Base-by-base conservation (phyloP, 2,329 filamentous ascomycete genomes). In the Pseudocercospora fijiensis region DNA sequence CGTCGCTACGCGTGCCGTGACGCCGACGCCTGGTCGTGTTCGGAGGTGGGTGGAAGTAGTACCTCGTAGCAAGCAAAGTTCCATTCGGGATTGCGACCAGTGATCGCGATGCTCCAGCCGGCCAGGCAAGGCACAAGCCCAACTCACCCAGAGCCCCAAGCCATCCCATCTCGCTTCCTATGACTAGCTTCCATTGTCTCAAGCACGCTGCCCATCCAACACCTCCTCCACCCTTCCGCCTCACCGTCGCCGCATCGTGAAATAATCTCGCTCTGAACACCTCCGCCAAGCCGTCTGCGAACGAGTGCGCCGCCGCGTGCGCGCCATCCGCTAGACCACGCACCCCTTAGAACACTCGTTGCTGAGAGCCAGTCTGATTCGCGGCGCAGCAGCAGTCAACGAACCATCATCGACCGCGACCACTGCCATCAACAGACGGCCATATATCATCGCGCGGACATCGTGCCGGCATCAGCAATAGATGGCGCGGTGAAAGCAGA, bases 401-500 rank as follows among this genome's bases (percentile, higher is more conserved):
- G 24, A 27, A n/a, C 20, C 49, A 27, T 52, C 49, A 16, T 56
- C 27, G n/a, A 10, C 52, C 2, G 30, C 52, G 52, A 22, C 9
- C 53, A n/a, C 18, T 30, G 11, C 53, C 53, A 56, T 56, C 53
- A 28, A 9, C n/a, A 10, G 13, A 18, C 18, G 6, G 1, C 28
- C 8, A 24, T 24, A 33, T 3, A 24, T 24, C 53, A 56, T 37
- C 53, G 16, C 28, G 57, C 57, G 5, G 28, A 43, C 60, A 53
- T 58, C 43, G 43, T 24, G 60, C 11, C 45, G 37, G 45, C 56
- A 33, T 56, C 16, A n/a, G 47, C 47, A n/a, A 43, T 65, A 57
- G 56, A 65, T 62, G 63, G 63, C 63, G 58, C 59, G 59, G 55
- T 41, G 22, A 28, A 43, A 57, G 13, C 22, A 53, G 47, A 53